Conservation (phyloP, 2,329 filamentous ascomycete genomes). For the Ophiostoma ips region DNA sequence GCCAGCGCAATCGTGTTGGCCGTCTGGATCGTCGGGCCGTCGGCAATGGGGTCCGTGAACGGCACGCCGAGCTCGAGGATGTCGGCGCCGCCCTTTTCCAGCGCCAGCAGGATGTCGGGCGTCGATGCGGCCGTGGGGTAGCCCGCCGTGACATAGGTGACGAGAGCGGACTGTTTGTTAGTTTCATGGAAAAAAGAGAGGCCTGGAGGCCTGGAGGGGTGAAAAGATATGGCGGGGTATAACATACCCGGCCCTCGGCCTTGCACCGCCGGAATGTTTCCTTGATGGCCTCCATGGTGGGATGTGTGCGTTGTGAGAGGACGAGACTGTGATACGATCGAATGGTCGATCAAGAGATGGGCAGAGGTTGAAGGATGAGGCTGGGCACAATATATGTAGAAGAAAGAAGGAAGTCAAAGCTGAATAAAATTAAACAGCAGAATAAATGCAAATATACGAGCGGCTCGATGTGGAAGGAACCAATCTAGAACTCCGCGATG, state of each 20-base stretch:
- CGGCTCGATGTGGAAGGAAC: not conserved
- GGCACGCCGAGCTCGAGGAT: conserved; percentile 91
- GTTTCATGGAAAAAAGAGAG: no score
- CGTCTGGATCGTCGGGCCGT: conserved; percentile 92
- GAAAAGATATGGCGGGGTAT: no score
- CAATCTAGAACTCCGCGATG: not conserved
- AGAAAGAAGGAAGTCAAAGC: not conserved
- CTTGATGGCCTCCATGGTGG: conserved; percentile 42
- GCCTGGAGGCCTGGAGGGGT: no score
- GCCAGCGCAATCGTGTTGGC: conserved; percentile 81
- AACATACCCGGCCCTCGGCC: conserved; percentile 38
- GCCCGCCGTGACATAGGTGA: conserved; percentile 93
- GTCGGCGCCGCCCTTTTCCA: conserved; percentile 90
- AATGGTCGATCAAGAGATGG: not conserved
- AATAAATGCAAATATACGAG: not conserved
- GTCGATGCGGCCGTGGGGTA: conserved; percentile 75
- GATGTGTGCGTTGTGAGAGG: not conserved
- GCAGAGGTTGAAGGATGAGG: not conserved
- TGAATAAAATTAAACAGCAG: not conserved
- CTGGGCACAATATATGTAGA: not conserved
- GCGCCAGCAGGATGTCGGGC: conserved; percentile 67
- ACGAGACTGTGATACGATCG: not conserved
- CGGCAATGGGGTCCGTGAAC: conserved; percentile 96
- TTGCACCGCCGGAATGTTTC: conserved; percentile 47
- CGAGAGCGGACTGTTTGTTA: conserved; percentile 78